phyloP scores from a whole-genome alignment of 2,329 filamentous ascomycete genomes.

The Orbilia ellipsospora region DNA sequence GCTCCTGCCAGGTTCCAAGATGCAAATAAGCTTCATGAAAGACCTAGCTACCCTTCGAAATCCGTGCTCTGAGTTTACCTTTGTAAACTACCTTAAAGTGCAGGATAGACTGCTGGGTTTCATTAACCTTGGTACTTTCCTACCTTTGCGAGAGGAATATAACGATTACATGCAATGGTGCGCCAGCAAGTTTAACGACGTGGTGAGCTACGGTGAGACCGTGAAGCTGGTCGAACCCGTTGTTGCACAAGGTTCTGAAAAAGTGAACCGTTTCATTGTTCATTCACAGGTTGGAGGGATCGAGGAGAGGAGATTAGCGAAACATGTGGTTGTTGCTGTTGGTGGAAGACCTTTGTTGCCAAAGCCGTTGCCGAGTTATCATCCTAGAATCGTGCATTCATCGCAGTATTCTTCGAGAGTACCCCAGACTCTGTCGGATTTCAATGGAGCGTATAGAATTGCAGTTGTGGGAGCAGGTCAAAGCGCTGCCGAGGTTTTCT shows the following conservation, averaged over 20 bases:
- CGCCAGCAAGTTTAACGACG: slow-evolving; percentile 77
- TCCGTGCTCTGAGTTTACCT: slow-evolving; percentile 90
- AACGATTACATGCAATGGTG: slow-evolving; percentile 97
- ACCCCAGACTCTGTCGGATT: slow-evolving; percentile 62
- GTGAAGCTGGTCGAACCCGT: slow-evolving; percentile 77
- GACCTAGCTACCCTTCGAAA: slow-evolving; percentile 90
- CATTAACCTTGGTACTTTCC: slow-evolving; percentile 87
- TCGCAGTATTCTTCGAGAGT: slow-evolving; percentile 76
- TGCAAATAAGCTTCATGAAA: slow-evolving; percentile 98
- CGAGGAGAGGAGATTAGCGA: slow-evolving; percentile 64
- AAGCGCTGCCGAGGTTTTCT: slow-evolving; percentile 94
- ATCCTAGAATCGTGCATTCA: slow-evolving; percentile 80
- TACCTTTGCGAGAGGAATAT: slow-evolving; percentile 87
- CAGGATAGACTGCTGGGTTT: slow-evolving; percentile 87
- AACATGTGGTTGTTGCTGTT: slow-evolving; percentile 72
- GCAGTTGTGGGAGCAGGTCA: slow-evolving; percentile 90
- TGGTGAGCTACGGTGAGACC: slow-evolving; percentile 81
- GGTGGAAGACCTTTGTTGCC: slow-evolving; percentile 78
- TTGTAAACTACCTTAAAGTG: slow-evolving; percentile 89
- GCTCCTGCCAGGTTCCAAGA: slow-evolving; percentile 90
- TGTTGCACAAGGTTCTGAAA: slow-evolving; percentile 61
- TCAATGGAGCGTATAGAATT: slow-evolving; percentile 71
- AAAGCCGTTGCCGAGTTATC: slow-evolving; percentile 71
- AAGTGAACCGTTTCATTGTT: slow-evolving; percentile 60
- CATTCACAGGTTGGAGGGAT: slow-evolving; percentile 59